Conservation (phyloP, 805 yeast genomes). For the Pichia phayaonensis region DNA sequence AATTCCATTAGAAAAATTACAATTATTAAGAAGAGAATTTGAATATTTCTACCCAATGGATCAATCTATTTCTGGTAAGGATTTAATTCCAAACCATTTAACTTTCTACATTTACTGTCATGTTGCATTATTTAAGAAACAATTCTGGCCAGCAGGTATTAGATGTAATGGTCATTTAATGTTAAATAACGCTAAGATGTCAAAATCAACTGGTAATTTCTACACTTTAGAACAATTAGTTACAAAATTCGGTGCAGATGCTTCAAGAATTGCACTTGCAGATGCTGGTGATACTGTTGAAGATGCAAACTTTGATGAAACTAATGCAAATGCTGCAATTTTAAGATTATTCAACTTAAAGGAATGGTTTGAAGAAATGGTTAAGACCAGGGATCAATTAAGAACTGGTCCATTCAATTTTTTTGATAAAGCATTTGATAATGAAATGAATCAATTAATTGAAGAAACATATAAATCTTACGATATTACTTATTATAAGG, state of each 20-base stretch:
- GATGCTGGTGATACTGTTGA: conserved; percentile 98
- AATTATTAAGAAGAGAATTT: conserved; percentile 81
- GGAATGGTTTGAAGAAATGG: conserved; percentile 88
- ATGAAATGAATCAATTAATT: conserved; percentile 82
- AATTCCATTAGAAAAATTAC: conserved; percentile 61
- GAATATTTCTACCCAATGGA: conserved; percentile 96
- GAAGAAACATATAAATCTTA: conserved; percentile 68
- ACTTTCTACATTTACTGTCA: conserved; percentile 92
- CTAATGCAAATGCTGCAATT: conserved; percentile 95
- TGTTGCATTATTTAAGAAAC: conserved; percentile 85
- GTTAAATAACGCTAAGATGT: conserved; percentile 95
- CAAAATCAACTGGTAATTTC: conserved; percentile 96
- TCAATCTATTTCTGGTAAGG: conserved; percentile 89
- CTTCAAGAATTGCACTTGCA: conserved; percentile 93
- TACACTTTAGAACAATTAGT: conserved; percentile 81
- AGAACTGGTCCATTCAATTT: conserved; percentile 56
- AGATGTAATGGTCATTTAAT: conserved; percentile 93
- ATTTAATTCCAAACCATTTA: conserved; percentile 93
- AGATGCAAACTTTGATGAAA: conserved; percentile 96
- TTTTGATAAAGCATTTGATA: conserved; percentile 85
- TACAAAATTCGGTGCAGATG: conserved; percentile 93
- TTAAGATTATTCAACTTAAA: conserved; percentile 84
- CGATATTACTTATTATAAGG: conserved; percentile 69
- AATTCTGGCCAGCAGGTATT: conserved; percentile 89
- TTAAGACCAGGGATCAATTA: conserved; percentile 42